Base-by-base conservation (phyloP, 106 monocot genomes). In the Dendrobium huoshanense region DNA sequence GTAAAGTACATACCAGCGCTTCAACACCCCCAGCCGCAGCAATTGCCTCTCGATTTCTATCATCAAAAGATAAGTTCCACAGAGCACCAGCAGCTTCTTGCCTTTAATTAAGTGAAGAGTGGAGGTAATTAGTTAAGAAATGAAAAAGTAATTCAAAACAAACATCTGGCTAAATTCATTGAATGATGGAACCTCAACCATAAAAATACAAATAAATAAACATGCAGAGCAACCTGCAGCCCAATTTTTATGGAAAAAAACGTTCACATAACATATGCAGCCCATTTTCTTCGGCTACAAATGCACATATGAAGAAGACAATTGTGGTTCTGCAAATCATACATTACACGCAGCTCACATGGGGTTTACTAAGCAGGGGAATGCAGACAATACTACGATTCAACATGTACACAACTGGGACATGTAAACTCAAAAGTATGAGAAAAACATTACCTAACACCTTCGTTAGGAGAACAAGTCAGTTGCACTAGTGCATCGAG, bases 21-120 rank as follows among this genome's bases (percentile, higher is more conserved):
- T 95, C 95, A 77, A 98, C 98, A 61, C 98, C 98, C 79, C 95
- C 98, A 81, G 82, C 89, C 51, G 91, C 89, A 86, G 98, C 98
- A 83, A 98, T 98, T 72, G 95, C 92, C 86, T 98, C 98, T 24
- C 95, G 83, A 82, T 98, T 98, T 87, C 88, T 92, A 84, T 98
- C 98, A 91, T 98, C 98, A 90, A 98, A 98, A 58, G 98, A 98
- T 80, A 98, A 84, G 80, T 98, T 98, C 98, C 98, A 98, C 51
- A 98, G 75, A 42, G 98, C 98, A 80, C 98, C 98, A 77, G 98
- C 95, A 81, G 98, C 98, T 89, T 98, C 98, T 93, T 98, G 98
- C 80, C 98, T 98, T 61, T 15, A 76, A 76, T 51, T 47, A 76
- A 48, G 13, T 8, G 19, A 76, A 76, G 25, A 76, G 2, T 24